These are phyloP conservation scores for Glutinoglossum americanum DNA, from an alignment of 495 filamentous ascomycete species.

Conservation along the genomic window DNA sequence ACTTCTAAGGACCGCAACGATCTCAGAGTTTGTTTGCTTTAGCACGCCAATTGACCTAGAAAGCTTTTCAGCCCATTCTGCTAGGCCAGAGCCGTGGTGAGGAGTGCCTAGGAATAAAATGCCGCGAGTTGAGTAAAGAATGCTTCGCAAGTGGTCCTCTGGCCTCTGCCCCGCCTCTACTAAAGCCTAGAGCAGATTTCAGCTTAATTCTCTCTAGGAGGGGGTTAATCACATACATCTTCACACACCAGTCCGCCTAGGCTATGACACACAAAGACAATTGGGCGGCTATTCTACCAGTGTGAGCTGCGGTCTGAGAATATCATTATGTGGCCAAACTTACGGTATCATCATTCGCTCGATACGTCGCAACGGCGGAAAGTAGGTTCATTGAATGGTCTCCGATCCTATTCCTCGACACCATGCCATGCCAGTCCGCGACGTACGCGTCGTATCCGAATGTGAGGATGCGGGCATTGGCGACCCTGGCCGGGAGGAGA, in stretches of 20 bases:
- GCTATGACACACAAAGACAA: slow-evolving; percentile 31
- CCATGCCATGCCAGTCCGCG: slow-evolving; percentile 25
- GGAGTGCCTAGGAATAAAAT: slow-evolving; percentile 80
- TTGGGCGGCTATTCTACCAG: slow-evolving; percentile 12
- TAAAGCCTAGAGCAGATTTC: slow-evolving; percentile 20
- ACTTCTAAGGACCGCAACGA: slow-evolving; percentile 6
- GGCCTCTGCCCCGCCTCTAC: slow-evolving; percentile 33
- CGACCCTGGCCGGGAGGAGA: slow-evolving; percentile 41
- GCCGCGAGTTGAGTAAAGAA: slow-evolving; percentile 65
- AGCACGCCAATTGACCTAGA: slow-evolving; percentile 7
- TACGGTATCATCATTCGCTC: slow-evolving; percentile 11
- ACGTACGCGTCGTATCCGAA: slow-evolving; percentile 78
- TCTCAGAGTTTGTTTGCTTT: slow-evolving; percentile 7
- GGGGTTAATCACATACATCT: slow-evolving; percentile 7
- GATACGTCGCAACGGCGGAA: slow-evolving; percentile 20
- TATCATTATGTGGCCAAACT: not conserved
- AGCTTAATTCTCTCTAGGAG: slow-evolving; percentile 6
- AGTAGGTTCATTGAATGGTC: slow-evolving; percentile 67
- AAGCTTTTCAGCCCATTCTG: slow-evolving; percentile 22
- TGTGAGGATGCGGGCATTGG: slow-evolving; percentile 38
- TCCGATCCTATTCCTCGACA: slow-evolving; percentile 50
- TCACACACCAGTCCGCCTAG: slow-evolving; percentile 46
- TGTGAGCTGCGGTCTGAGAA: slow-evolving; percentile 1
- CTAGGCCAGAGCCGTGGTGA: slow-evolving; percentile 45
- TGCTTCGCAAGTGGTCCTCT: slow-evolving; percentile 51